Evolutionary conservation across 2,329 filamentous ascomycete species (phyloP).

Genomic region (Magnaporthales sp.): DNA sequence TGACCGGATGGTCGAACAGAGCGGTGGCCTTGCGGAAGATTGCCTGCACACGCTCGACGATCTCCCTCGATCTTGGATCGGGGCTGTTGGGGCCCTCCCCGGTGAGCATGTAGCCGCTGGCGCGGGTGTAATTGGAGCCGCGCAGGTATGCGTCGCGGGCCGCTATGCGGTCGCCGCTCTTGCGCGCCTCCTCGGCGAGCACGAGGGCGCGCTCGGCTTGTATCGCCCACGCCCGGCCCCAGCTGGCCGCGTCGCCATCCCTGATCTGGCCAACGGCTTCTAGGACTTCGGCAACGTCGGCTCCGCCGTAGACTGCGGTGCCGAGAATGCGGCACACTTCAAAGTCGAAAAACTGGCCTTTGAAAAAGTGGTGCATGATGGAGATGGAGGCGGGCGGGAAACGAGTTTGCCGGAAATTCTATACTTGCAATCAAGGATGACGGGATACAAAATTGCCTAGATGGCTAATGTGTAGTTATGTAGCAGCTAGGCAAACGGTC

Average conservation of each 20-base stretch:
- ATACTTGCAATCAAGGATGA: background rate
- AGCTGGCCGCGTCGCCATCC: constrained; percentile 19
- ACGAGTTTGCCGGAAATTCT: too few species aligned
- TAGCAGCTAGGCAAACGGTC: too few species aligned
- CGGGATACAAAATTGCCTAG: background rate
- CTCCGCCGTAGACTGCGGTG: background rate
- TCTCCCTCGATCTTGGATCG: constrained; percentile 5
- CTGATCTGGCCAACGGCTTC: constrained; percentile 4
- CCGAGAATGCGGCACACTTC: background rate
- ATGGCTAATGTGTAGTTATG: background rate
- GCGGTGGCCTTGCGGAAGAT: constrained; percentile 18
- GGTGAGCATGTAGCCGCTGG: constrained; percentile 7
- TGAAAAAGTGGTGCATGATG: background rate
- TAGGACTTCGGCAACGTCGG: background rate
- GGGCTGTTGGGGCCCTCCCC: background rate
- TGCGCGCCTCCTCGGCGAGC: constrained; percentile 16
- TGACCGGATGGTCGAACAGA: constrained; percentile 14
- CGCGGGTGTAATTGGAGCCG: constrained; percentile 20
- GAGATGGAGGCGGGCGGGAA: background rate
- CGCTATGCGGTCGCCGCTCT: constrained; percentile 10
- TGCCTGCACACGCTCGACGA: constrained; percentile 12
- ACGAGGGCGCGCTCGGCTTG: constrained; percentile 16
- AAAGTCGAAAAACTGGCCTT: background rate
- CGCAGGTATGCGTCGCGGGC: constrained; percentile 19
- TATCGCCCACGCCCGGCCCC: constrained; percentile 18